phyloP scores from a whole-genome alignment of 2,329 filamentous ascomycete genomes.

The Esteya vermicola region DNA sequence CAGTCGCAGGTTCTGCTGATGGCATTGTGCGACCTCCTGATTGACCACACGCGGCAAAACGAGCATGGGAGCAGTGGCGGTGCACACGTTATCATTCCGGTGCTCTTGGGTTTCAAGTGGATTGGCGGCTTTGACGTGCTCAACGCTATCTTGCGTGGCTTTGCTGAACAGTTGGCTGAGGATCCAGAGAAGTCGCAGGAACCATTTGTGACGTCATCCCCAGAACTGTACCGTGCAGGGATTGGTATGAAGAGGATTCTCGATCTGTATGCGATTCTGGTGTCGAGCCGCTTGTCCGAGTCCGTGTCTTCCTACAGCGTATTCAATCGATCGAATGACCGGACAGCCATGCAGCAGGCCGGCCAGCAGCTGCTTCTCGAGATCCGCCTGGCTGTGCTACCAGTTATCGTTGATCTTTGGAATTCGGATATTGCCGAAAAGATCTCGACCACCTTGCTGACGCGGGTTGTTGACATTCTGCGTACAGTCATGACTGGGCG shows the following conservation, averaged over 20 bases:
- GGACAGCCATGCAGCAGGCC: conserved; percentile 23
- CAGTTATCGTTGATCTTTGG: conserved; percentile 68
- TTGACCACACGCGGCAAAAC: conserved; percentile 44
- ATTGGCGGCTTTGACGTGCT: conserved; percentile 61
- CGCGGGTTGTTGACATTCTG: conserved; percentile 70
- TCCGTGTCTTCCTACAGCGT: conserved; percentile 44
- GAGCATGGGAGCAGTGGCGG: conserved; percentile 23
- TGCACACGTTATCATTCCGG: conserved; percentile 51
- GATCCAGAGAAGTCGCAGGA: conserved; percentile 15
- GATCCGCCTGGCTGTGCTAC: conserved; percentile 65
- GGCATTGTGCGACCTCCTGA: conserved; percentile 62
- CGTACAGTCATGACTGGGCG: conserved; percentile 67
- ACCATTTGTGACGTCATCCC: conserved; percentile 29
- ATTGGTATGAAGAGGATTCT: conserved; percentile 69
- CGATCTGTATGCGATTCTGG: conserved; percentile 63
- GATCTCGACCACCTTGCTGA: conserved; percentile 56
- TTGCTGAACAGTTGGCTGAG: conserved; percentile 41
- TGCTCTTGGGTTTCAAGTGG: conserved; percentile 78
- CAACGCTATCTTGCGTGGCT: conserved; percentile 53
- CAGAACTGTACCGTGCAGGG: conserved; percentile 33
- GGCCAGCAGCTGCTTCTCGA: conserved; percentile 74
- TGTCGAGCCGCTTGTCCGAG: conserved; percentile 72
- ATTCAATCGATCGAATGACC: conserved; percentile 22
- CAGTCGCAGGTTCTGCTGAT: conserved; percentile 75
- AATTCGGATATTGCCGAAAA: conserved; percentile 73